Conservation (phyloP, 2,329 filamentous ascomycete genomes). For the Albifimbria verrucaria region DNA sequence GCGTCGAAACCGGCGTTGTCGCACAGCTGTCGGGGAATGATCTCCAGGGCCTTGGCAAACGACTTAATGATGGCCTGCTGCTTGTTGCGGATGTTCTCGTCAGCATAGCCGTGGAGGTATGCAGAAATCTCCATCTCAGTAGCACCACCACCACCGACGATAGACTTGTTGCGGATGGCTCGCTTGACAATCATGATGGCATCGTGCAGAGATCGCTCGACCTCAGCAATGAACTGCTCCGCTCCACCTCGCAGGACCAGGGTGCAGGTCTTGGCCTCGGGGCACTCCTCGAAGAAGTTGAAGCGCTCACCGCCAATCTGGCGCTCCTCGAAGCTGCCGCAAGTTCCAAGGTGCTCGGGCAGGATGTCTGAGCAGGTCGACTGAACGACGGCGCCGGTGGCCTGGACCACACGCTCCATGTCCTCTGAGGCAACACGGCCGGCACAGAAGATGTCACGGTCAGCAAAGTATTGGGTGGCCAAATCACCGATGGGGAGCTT, state of each 20-base stretch:
- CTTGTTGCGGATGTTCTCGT: conserved; percentile 90
- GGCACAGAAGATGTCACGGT: conserved; percentile 97
- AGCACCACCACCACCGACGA: conserved; percentile 93
- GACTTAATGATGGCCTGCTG: conserved; percentile 97
- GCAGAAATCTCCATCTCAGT: conserved; percentile 96
- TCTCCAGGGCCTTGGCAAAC: conserved; percentile 94
- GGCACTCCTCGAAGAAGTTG: conserved; percentile 98
- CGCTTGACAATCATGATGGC: conserved; percentile 99
- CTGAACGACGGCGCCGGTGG: conserved; percentile 87
- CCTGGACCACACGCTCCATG: conserved; percentile 93
- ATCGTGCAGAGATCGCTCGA: conserved; percentile 95
- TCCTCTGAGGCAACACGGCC: conserved; percentile 89
- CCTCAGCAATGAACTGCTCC: conserved; percentile 98
- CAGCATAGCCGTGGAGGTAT: conserved; percentile 88
- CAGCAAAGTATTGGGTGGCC: conserved; percentile 96
- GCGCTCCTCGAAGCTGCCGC: conserved; percentile 87
- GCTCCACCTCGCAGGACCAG: conserved; percentile 91
- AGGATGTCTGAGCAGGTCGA: conserved; percentile 96
- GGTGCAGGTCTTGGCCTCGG: conserved; percentile 94
- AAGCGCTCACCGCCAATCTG: conserved; percentile 97
- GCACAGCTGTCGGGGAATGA: conserved; percentile 94
- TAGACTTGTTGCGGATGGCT: conserved; percentile 88
- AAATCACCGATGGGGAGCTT: conserved; percentile 97
- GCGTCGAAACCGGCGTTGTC: conserved; percentile 99
- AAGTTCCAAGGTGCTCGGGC: conserved; percentile 83